A percentile compares a stretch with the other conserved stretches of the same genome.
Conservation (phyloP, 345 rosid genomes). For the Citrus australasica region DNA sequence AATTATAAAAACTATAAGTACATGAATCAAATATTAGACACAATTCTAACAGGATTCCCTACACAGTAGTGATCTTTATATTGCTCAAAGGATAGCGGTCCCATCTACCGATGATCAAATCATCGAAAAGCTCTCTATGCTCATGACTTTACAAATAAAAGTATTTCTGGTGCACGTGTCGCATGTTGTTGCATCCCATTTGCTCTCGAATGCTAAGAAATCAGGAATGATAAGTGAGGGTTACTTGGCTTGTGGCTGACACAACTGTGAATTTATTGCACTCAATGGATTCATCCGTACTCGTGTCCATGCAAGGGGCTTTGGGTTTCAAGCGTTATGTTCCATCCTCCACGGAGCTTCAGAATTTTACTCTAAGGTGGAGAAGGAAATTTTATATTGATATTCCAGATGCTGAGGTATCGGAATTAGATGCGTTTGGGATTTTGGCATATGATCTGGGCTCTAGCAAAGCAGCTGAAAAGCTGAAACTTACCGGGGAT, state of each 20-base stretch:
- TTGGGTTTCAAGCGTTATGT: constrained; percentile 32
- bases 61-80: too few relatives aligned
- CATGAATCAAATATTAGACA: too few relatives aligned
- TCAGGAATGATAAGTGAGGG: constrained; percentile 1
- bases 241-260: constrained; percentile 38
- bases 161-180: too few relatives aligned
- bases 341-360: constrained; percentile 30
- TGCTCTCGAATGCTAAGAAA: too few relatives aligned
- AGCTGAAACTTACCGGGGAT: background rate
- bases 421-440: constrained; percentile 14
- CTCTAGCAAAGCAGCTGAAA: constrained; percentile 23
- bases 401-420: background rate
- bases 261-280: constrained; percentile 8
- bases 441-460: constrained; percentile 35
- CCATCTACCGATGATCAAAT: too few relatives aligned
- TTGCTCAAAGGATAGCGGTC: too few relatives aligned
- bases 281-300: background rate
- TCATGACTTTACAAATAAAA: too few relatives aligned
- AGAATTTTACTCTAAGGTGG: constrained; percentile 25
- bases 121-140: too few relatives aligned
- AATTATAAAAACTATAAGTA: too few relatives aligned
- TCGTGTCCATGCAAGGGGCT: constrained; percentile 36
- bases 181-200: too few relatives aligned
- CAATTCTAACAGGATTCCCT: too few relatives aligned
- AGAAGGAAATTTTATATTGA: constrained; percentile 3